Evolutionary conservation across 192 early-diverging fungal genomes (phyloP).

Genomic region (Umbelopsis isabellina): DNA sequence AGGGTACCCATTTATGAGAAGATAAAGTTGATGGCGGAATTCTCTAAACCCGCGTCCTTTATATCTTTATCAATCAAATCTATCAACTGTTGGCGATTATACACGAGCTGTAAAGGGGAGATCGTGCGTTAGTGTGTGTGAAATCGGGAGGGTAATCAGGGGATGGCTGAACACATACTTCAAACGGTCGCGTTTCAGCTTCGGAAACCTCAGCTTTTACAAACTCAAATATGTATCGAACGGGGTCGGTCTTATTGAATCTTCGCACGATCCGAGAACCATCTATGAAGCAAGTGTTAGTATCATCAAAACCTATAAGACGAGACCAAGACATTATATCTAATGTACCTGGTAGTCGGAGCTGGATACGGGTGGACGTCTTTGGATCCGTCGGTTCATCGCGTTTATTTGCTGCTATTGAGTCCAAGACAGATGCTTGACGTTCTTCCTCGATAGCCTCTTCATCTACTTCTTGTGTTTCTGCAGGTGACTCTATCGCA

Average conservation of each 20-base stretch:
- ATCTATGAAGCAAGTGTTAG: conserved; percentile 42
- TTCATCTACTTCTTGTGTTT: conserved; percentile 28
- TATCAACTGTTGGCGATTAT: conserved; percentile 68
- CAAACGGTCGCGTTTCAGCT: conserved; percentile 65
- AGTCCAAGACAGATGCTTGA: conserved; percentile 40
- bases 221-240: conserved; percentile 80
- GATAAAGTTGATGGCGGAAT: conserved; percentile 52
- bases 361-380: conserved; percentile 77
- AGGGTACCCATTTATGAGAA: conserved; percentile 32
- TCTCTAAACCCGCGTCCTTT: conserved; percentile 69
- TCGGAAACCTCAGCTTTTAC: conserved; percentile 76
- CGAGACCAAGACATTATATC: background rate
- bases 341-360: conserved; percentile 63
- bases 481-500: conserved; percentile 4
- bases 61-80: conserved; percentile 71
- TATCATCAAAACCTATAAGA: background rate
- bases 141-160: background rate
- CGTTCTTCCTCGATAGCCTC: conserved; percentile 31
- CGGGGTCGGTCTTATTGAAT: conserved; percentile 75
- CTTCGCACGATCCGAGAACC: conserved; percentile 77
- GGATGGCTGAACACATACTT: conserved; percentile 50
- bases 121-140: background rate
- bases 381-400: conserved; percentile 54
- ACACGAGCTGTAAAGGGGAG: conserved; percentile 65
- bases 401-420: conserved; percentile 47